phyloP scores from a whole-genome alignment of 2,329 filamentous ascomycete species.

The Ceratocystis eucalypticola region DNA sequence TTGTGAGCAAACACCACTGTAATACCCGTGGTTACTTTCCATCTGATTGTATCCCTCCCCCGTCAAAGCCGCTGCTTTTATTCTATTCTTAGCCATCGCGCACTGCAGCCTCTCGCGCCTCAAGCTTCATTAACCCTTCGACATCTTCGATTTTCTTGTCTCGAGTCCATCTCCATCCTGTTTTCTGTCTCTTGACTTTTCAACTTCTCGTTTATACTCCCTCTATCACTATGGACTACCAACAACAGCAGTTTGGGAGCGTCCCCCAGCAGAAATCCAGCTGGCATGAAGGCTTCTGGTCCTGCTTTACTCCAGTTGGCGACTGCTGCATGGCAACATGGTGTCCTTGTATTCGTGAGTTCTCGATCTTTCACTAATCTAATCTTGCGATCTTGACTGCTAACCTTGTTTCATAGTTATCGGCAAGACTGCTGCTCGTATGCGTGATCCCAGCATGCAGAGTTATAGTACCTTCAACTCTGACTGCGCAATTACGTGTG shows the following conservation, averaged over 20 bases:
- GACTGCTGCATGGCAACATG: constrained; percentile 30
- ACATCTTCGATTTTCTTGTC: background rate
- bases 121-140: constrained; percentile 1
- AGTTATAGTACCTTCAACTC: constrained; percentile 28
- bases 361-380: background rate
- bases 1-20: background rate
- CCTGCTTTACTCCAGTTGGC: constrained; percentile 29
- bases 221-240: constrained; percentile 8
- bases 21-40: background rate
- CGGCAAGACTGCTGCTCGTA: constrained; percentile 33
- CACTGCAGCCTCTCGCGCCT: background rate
- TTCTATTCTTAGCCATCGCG: constrained; percentile 3
- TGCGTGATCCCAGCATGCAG: constrained; percentile 32
- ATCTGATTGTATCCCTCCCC: background rate
- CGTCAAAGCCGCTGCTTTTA: background rate
- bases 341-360: constrained; percentile 34
- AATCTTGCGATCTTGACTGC: background rate
- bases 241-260: background rate
- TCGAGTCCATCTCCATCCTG: background rate
- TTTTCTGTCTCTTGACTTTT: constrained; percentile 10
- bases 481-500: constrained; percentile 32
- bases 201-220: background rate
- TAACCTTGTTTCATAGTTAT: constrained; percentile 26
- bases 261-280: constrained; percentile 16
- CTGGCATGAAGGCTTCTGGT: constrained; percentile 30